Conservation (phyloP, 768 basidiomycete genomes). For the Dendrothele bispora region DNA sequence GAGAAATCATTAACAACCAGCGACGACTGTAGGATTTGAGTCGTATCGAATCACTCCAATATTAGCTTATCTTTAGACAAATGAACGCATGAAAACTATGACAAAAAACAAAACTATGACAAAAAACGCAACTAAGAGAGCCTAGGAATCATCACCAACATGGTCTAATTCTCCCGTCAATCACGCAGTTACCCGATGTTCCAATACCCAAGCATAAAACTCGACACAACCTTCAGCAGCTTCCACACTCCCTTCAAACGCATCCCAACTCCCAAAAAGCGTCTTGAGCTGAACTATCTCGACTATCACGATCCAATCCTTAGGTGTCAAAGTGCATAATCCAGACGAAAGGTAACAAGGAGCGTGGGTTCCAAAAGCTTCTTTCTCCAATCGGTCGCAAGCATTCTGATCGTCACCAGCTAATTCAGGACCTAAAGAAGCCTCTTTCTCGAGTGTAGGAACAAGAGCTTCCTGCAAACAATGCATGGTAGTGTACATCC, state of each 20-base stretch:
- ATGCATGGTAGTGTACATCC: slow-evolving; percentile 46
- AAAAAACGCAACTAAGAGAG: too few relatives aligned
- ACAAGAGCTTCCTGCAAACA: slow-evolving; percentile 45
- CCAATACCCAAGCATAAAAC: slow-evolving; percentile 16
- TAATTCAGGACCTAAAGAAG: too few relatives aligned
- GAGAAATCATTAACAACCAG: too few relatives aligned
- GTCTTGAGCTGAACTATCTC: slow-evolving; percentile 34
- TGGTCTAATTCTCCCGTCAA: too few relatives aligned
- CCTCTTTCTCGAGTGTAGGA: slow-evolving; percentile 18
- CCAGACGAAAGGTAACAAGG: slow-evolving; percentile 41
- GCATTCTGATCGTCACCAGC: not conserved
- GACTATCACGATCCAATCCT: slow-evolving; percentile 37
- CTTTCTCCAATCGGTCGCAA: slow-evolving; percentile 33
- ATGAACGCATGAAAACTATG: too few relatives aligned
- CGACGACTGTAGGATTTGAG: too few relatives aligned
- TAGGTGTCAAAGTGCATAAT: slow-evolving; percentile 35
- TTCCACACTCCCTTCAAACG: slow-evolving; percentile 25
- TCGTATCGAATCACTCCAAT: too few relatives aligned
- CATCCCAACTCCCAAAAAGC: slow-evolving; percentile 28
- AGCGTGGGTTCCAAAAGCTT: slow-evolving; percentile 42
- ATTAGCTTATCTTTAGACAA: too few relatives aligned
- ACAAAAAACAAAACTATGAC: too few relatives aligned
- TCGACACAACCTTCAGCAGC: slow-evolving; percentile 31
- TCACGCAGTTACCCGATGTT: too few relatives aligned
- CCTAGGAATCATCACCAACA: too few relatives aligned